Base-by-base conservation (phyloP, 306 rosid genomes). In the Dalbergia cultrata region DNA sequence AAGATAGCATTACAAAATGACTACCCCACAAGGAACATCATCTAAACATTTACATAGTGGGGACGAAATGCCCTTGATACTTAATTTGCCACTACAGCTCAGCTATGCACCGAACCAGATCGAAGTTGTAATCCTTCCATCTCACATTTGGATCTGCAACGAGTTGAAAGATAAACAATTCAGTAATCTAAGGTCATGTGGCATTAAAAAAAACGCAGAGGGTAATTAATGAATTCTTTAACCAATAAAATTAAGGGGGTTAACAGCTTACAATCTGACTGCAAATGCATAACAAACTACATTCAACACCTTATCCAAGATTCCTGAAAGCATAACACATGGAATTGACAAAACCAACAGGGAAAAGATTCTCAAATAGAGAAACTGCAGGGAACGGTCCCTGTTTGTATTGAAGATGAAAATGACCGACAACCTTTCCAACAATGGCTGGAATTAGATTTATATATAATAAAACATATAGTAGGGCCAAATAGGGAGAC, bases 371-470 rank as follows among this genome's bases (percentile, higher is more conserved):
- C 92, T 79, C 85, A 83, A 80, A 80, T 61, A 80, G 83, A 74
- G 22, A 76, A 83, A 85, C 63, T 65, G 77, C 58, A 35, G 56
- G 70, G 84, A 72, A 66, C 9, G 33, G 86, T 87, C 83, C 56
- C 57, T 14, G 19, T 76, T 74, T 70, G 70, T 73, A 37, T 56
- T 76, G 50, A 70, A 72, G 82, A 72, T 45, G 81, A 80, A 84
- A 86, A 81, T 75, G 86, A 89, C 92, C 85, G 84, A 81, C 93
- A 87, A 79, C 60, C 72, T 86, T 80, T 82, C 52, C 74, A 41
- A 64, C 66, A 68, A 8, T 66, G 49, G 35, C 76, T 57, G 56
- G 78, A 61, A 53, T 64, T 68, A 41, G 74, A 84, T 77, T 63
- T 57, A 0, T 72, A 39, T 17, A 50, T 72, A 43, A 67, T 34